phyloP scores from a whole-genome alignment of 257 asterid species.

The Ballota nigra region DNA sequence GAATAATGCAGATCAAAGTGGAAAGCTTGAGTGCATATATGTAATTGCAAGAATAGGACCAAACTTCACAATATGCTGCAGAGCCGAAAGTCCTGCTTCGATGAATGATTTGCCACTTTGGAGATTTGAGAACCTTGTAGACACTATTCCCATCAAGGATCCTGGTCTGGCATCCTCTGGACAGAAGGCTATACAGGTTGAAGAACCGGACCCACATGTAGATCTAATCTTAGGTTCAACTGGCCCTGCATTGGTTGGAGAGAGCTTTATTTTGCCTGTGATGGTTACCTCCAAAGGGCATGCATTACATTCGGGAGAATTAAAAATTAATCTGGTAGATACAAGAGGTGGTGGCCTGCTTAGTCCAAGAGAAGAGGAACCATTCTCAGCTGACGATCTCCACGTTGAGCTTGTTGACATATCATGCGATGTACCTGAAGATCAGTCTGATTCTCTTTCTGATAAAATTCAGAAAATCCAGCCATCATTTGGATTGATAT shows the following conservation, averaged over 20 bases:
- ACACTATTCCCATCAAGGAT: conserved; percentile 81
- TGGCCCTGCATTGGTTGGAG: conserved; percentile 96
- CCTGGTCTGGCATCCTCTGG: conserved; percentile 91
- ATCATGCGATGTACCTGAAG: conserved; percentile 45
- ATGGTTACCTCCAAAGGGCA: conserved; percentile 84
- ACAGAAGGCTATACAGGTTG: conserved; percentile 93
- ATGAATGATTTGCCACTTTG: conserved; percentile 90
- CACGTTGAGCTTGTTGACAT: conserved; percentile 89
- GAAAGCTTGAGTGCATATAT: conserved; percentile 93
- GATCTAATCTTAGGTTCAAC: conserved; percentile 72
- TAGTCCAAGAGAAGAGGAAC: conserved; percentile 91
- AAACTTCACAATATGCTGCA: conserved; percentile 82
- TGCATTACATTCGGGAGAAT: conserved; percentile 81
- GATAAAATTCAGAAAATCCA: conserved; percentile 79
- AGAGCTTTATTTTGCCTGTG: conserved; percentile 79
- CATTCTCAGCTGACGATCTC: conserved; percentile 73
- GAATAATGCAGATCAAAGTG: conserved; percentile 84
- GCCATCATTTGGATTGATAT: conserved; percentile 91
- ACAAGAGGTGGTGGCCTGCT: conserved; percentile 94
- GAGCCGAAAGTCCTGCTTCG: conserved; percentile 98
- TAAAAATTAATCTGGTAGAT: conserved; percentile 94
- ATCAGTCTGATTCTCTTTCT: conserved; percentile 38
- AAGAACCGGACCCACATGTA: conserved; percentile 98
- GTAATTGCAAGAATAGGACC: conserved; percentile 89
- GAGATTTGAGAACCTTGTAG: conserved; percentile 85